Conservation (phyloP, 306 rosid genomes). For the Quercus parvula region DNA sequence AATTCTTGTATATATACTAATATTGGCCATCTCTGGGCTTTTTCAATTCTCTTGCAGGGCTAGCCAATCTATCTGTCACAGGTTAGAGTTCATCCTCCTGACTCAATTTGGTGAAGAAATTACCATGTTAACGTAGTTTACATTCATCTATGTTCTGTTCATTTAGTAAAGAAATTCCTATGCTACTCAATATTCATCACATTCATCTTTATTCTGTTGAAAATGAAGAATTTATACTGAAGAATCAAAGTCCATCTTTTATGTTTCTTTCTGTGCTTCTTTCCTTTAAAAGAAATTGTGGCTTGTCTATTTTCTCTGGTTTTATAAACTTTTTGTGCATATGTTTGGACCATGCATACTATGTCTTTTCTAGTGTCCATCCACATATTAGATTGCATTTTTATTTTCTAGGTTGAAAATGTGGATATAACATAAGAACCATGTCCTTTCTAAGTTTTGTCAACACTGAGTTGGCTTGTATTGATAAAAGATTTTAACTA, state of each 20-base stretch:
- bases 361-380: background rate
- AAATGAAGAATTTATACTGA: background rate
- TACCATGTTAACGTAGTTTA: background rate
- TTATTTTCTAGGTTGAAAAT: background rate
- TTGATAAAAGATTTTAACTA: background rate
- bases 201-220: background rate
- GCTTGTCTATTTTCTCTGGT: background rate
- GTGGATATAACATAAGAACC: background rate
- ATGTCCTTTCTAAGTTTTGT: background rate
- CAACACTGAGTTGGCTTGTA: background rate
- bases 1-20: slow-evolving; percentile 4
- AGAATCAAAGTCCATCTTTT: background rate
- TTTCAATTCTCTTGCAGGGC: slow-evolving; percentile 44
- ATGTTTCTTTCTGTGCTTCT: background rate
- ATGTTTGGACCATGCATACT: background rate
- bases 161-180: background rate
- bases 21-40: background rate
- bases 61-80: slow-evolving; percentile 89
- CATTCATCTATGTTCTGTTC: background rate
- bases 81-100: slow-evolving; percentile 52
- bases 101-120: slow-evolving; percentile 6
- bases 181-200: background rate
- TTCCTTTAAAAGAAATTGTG: background rate
- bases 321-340: background rate
- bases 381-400: background rate